A percentile compares a stretch with the other conserved stretches of the same genome.
phyloP scores from a whole-genome alignment of 176 grass and related monocot genomes.

The Melocanna baccifera region DNA sequence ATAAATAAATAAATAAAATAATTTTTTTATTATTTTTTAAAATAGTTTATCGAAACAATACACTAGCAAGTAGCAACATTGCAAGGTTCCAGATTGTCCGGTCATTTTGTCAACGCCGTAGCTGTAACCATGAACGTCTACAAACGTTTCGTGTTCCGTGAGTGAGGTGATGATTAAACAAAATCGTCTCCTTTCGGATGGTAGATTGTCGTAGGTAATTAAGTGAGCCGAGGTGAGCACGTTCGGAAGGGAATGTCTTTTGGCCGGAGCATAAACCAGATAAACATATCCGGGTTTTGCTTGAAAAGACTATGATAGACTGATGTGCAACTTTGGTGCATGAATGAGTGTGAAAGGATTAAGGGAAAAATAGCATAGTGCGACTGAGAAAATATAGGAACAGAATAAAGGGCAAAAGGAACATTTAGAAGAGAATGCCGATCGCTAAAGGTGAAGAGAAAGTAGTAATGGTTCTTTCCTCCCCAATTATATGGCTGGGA shows the following conservation, averaged over 20 bases:
- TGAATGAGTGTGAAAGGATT: background rate
- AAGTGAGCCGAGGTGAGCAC: background rate
- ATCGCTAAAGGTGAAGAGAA: background rate
- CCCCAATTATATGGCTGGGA: background rate
- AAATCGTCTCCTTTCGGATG: background rate
- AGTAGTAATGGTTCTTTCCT: background rate
- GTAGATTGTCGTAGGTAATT: background rate
- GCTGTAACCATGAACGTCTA: background rate
- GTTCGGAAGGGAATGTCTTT: slow-evolving; percentile 1
- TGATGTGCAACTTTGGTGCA: background rate
- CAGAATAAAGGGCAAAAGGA: slow-evolving; percentile 25
- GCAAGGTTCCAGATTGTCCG: background rate
- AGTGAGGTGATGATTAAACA: background rate
- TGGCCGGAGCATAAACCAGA: background rate
- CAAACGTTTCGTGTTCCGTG: slow-evolving; percentile 4
- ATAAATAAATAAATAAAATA: too few species aligned
- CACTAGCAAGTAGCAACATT: background rate
- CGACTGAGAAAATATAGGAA: background rate
- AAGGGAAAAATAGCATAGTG: background rate
- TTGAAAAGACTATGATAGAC: background rate
- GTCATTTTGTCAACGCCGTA: slow-evolving; percentile 3
- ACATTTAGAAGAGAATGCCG: background rate
- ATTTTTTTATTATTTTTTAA: too few species aligned
- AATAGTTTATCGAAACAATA: too few species aligned
- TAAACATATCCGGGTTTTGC: background rate